Conservation (phyloP, 352 stramenopile species). For the Phytophthora palmivora region DNA sequence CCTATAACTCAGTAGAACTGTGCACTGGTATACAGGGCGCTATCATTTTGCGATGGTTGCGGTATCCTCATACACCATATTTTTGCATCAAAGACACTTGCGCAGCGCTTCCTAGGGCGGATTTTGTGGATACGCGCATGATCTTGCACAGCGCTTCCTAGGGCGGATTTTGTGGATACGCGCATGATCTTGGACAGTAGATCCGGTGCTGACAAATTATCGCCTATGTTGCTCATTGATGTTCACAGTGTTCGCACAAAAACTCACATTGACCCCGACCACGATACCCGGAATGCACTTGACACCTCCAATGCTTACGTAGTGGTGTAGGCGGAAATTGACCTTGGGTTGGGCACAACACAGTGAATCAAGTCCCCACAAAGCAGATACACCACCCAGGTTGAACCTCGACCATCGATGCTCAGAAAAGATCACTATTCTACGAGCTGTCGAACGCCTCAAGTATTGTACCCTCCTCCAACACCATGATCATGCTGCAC, state of each 20-base stretch:
- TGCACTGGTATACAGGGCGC: background rate
- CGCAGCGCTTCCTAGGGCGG: background rate
- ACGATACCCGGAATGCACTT: slow-evolving; percentile 3
- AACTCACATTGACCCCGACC: slow-evolving; percentile 1
- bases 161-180: too few species aligned
- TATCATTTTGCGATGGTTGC: background rate
- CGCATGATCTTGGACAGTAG: background rate
- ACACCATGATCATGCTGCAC: too few species aligned
- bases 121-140: too few species aligned
- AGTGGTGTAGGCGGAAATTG: slow-evolving; percentile 4
- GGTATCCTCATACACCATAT: background rate
- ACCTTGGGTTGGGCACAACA: background rate
- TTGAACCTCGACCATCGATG: too few species aligned
- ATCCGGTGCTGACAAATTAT: slow-evolving; percentile 9
- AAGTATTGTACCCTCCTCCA: too few species aligned
- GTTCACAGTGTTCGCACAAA: background rate
- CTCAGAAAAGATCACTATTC: too few species aligned
- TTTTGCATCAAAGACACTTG: background rate
- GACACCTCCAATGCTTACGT: background rate
- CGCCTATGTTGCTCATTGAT: too few species aligned
- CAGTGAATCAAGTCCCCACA: too few species aligned
- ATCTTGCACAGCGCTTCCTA: too few species aligned
- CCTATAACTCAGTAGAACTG: background rate
- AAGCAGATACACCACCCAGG: too few species aligned
- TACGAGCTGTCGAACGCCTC: too few species aligned